Conservation (phyloP, 805 yeast genomes). For the Candida argentea region DNA sequence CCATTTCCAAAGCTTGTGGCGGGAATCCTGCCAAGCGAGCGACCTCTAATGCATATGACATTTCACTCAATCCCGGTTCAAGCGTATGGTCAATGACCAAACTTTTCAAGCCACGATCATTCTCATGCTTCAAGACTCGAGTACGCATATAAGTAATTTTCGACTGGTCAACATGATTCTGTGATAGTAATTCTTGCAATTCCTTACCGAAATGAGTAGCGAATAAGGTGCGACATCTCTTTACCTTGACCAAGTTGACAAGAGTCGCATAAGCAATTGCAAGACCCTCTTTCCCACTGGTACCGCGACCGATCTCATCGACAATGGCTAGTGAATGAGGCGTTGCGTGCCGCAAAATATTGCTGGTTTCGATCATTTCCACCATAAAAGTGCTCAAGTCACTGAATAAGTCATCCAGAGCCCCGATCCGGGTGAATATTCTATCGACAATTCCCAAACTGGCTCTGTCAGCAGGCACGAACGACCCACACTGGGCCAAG, state of each 20-base stretch:
- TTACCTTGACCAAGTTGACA: constrained; percentile 39
- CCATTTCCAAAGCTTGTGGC: constrained; percentile 40
- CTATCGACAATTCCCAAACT: constrained; percentile 38
- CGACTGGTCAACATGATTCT: constrained; percentile 16
- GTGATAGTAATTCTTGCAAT: constrained; percentile 24
- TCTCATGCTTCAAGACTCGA: constrained; percentile 15
- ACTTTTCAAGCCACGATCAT: constrained; percentile 8
- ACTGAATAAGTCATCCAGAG: constrained; percentile 20
- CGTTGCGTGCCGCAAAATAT: constrained; percentile 25
- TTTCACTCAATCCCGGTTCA: constrained; percentile 55
- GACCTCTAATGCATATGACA: constrained; percentile 68
- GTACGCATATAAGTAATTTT: constrained; percentile 22
- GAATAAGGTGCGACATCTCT: constrained; percentile 66
- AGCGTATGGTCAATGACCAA: constrained; percentile 47
- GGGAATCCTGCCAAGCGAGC: constrained; percentile 81
- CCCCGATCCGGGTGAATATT: constrained; percentile 35
- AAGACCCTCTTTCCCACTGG: constrained; percentile 68
- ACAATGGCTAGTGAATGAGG: constrained; percentile 33
- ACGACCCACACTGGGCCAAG: constrained; percentile 45
- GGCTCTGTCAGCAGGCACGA: constrained; percentile 41
- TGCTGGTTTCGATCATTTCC: constrained; percentile 36
- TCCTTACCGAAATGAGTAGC: constrained; percentile 71
- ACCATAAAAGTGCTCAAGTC: constrained; percentile 39
- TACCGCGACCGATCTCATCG: constrained; percentile 49
- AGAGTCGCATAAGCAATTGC: constrained; percentile 78